A percentile compares a stretch with the other conserved stretches of the same genome.
Conservation (phyloP, 2,329 filamentous ascomycete species). For the Fusarium xylarioides region DNA sequence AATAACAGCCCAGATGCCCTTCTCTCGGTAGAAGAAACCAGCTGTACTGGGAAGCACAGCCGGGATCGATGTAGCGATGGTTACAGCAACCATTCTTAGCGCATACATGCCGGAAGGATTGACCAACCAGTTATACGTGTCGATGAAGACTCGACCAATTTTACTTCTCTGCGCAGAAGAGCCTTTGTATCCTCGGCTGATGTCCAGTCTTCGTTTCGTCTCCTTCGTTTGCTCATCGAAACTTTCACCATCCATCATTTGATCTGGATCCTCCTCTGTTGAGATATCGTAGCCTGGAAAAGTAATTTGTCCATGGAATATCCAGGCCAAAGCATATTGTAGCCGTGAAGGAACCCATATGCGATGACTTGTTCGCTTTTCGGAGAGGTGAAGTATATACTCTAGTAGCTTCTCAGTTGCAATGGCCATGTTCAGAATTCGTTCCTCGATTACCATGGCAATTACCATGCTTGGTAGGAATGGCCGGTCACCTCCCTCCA, state of each 20-base stretch:
- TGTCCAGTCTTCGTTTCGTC: conserved; percentile 49
- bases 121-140: conserved; percentile 52
- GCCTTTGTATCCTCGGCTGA: conserved; percentile 43
- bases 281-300: conserved; percentile 36
- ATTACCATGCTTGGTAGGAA: conserved; percentile 53
- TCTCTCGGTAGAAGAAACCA: conserved; percentile 61
- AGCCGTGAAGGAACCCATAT: conserved; percentile 56
- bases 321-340: conserved; percentile 52
- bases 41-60: conserved; percentile 53
- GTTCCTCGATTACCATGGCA: conserved; percentile 59
- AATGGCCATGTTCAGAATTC: conserved; percentile 42
- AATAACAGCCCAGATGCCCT: conserved; percentile 62
- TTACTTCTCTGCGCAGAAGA: conserved; percentile 21
- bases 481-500: conserved; percentile 35
- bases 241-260: conserved; percentile 37
- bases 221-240: conserved; percentile 47
- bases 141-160: conserved; percentile 41
- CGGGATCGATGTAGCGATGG: conserved; percentile 55
- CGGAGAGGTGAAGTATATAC: conserved; percentile 49
- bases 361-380: conserved; percentile 46
- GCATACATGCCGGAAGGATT: conserved; percentile 57
- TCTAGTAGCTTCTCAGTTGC: conserved; percentile 49
- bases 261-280: conserved; percentile 17
- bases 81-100: conserved; percentile 57
- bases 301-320: conserved; percentile 37